These are phyloP conservation scores for Neobulgaria alba DNA, from an alignment of 2,329 filamentous ascomycete genomes.

Conservation along the genomic window DNA sequence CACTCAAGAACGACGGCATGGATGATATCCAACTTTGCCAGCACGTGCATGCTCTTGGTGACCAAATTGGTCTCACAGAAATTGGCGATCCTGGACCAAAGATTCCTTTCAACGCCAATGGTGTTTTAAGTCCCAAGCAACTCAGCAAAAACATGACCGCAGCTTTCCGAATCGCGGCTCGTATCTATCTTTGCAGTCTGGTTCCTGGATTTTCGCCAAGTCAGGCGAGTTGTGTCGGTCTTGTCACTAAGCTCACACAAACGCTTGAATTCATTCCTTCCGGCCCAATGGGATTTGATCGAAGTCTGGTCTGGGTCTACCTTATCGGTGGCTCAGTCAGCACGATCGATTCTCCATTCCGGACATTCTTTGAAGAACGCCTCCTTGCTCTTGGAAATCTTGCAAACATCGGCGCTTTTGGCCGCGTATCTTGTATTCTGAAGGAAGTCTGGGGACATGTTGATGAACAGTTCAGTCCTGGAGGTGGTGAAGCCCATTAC, in stretches of 20 bases:
- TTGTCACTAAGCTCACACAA: constrained; percentile 70
- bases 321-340: constrained; percentile 79
- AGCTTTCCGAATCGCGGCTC: constrained; percentile 83
- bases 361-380: constrained; percentile 68
- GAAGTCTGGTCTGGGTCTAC: constrained; percentile 86
- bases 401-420: constrained; percentile 76
- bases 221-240: constrained; percentile 63
- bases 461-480: constrained; percentile 42
- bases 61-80: constrained; percentile 80
- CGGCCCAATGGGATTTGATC: constrained; percentile 76
- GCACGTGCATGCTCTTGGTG: constrained; percentile 80
- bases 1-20: constrained; percentile 73
- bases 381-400: constrained; percentile 65
- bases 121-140: constrained; percentile 71
- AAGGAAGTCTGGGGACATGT: constrained; percentile 73
- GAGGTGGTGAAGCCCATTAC: constrained; percentile 44
- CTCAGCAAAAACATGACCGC: constrained; percentile 82
- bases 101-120: constrained; percentile 57
- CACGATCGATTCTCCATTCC: constrained; percentile 63
- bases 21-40: constrained; percentile 80
- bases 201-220: constrained; percentile 78
- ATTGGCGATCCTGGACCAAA: constrained; percentile 46
- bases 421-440: constrained; percentile 69
- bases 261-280: constrained; percentile 75
- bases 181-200: constrained; percentile 94